Base-by-base conservation (phyloP, 495 filamentous ascomycete species). In the Daldinia caldariorum region DNA sequence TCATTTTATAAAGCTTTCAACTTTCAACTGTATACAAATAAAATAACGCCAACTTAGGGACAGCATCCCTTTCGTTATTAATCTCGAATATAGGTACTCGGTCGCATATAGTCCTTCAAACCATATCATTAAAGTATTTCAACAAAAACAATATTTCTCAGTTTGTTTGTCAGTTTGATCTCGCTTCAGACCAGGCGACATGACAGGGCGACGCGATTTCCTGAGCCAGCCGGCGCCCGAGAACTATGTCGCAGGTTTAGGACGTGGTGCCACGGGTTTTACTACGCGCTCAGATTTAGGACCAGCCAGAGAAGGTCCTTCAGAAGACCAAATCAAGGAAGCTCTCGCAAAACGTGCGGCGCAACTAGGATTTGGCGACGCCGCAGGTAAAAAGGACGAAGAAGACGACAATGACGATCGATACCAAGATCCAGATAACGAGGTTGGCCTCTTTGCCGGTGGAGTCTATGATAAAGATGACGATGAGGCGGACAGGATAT, bases 231-330 rank as follows among this genome's bases (percentile, higher is more conserved):
- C 88, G 34, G 95, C 95, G 63, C 95, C 95, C 26, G 95, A 97
- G 74, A 99, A 98, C 81, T 99, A 99, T 74, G 96, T 99, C 45
- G 95, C 95, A 47, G 95, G 95, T 86, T 88, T 99, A 66, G 95
- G 95, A 80, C 91, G 95, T 85, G 95, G 95, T 78, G 95, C 95
- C 4, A 99, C 96, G 0, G 95, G 96, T 35, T 99, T 99, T 80
- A 98, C 95, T 5, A 99, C 95, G 12, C 90, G 96, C 35, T 97
- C 94, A 47, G 95, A 99, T 86, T 84, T 99, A 35, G 95, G 95
- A 47, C 96, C 96, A 39, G 96, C 96, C 58, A 89, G 95, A 67
- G 95, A 98, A 85, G 95, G 95, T 12, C 96, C 95, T 20, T 97
- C 92, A 63, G 95, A 97, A 76, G 95, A 99, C 71, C 94, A 97